Evolutionary conservation across 345 rosid species (phyloP).

Genomic region (Gynandropsis gynandra): DNA sequence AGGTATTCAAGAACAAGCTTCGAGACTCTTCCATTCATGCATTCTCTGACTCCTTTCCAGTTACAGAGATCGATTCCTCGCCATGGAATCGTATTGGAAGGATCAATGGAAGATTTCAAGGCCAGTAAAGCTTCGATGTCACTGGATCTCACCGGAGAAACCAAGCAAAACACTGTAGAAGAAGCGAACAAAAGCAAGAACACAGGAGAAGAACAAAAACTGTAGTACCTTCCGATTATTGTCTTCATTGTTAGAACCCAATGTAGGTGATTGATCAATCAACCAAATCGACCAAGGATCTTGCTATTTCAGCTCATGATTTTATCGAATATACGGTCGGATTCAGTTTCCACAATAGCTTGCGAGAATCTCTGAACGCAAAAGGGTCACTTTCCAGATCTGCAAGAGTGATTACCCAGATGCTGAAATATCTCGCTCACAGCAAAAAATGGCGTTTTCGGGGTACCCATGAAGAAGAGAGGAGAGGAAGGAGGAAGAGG

Average conservation of each 20-base stretch:
- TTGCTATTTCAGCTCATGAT: conserved; percentile 9
- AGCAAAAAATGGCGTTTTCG: conserved; percentile 12
- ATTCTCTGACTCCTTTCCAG: conserved; percentile 74
- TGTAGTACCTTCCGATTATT: conserved; percentile 25
- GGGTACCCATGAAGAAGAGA: conserved; percentile 4
- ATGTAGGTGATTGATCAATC: not conserved
- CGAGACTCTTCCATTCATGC: conserved; percentile 66
- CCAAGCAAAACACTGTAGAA: conserved; percentile 21
- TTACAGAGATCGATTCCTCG: conserved; percentile 44
- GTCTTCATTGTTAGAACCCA: conserved; percentile 26
- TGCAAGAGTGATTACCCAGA: conserved; percentile 6
- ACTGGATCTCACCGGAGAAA: conserved; percentile 50
- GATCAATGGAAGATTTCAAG: conserved; percentile 69
- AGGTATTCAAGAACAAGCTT: conserved; percentile 71
- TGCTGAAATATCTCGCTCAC: conserved; percentile 19
- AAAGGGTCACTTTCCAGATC: conserved; percentile 24
- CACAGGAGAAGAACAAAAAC: conserved; percentile 18
- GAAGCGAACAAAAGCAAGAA: conserved; percentile 13
- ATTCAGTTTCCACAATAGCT: conserved; percentile 23
- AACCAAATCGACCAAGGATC: conserved; percentile 4
- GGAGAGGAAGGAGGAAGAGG: conserved; percentile 4
- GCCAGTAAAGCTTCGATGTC: conserved; percentile 52
- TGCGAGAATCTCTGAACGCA: conserved; percentile 16
- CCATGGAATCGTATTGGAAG: conserved; percentile 52
- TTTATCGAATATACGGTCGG: conserved; percentile 14